A percentile compares a stretch with the other conserved stretches of the same genome.
These are phyloP conservation scores for Dryas alaskensis DNA, from an alignment of 306 rosid genomes.

Conservation along the genomic window DNA sequence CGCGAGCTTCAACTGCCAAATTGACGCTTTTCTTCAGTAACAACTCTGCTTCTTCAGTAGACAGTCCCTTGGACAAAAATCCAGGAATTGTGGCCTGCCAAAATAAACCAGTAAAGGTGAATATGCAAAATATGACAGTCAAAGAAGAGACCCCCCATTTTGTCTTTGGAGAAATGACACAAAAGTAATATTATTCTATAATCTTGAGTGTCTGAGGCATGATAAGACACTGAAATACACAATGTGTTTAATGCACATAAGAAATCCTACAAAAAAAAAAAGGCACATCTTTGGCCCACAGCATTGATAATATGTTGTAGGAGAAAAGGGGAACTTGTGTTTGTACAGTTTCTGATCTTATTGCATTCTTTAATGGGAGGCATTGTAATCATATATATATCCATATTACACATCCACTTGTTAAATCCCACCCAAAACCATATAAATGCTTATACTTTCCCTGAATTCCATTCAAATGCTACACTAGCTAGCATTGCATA, in stretches of 20 bases:
- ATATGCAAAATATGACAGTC: too few relatives aligned
- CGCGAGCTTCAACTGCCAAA: conserved; percentile 81
- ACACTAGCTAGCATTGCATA: too few relatives aligned
- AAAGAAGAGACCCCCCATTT: neutral
- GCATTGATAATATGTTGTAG: neutral
- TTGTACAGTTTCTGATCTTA: neutral
- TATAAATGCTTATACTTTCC: too few relatives aligned
- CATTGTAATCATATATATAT: neutral
- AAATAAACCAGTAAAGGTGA: neutral
- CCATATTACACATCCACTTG: too few relatives aligned
- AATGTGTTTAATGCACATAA: neutral
- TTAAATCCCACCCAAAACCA: too few relatives aligned
- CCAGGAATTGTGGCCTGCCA: conserved; percentile 77
- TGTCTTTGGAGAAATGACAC: neutral
- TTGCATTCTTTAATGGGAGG: neutral
- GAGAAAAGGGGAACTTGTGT: neutral
- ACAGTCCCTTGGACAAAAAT: conserved; percentile 66
- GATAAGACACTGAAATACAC: neutral
- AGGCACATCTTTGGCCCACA: neutral
- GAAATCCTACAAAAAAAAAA: neutral
- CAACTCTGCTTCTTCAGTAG: conserved; percentile 61
- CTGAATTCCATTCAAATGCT: too few relatives aligned
- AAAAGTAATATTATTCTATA: too few relatives aligned
- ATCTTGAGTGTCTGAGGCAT: too few relatives aligned
- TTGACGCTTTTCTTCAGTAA: conserved; percentile 63